These are phyloP conservation scores for Aristolochia californica DNA, from an alignment of 164 flowering plant genomes.

Conservation along the genomic window DNA sequence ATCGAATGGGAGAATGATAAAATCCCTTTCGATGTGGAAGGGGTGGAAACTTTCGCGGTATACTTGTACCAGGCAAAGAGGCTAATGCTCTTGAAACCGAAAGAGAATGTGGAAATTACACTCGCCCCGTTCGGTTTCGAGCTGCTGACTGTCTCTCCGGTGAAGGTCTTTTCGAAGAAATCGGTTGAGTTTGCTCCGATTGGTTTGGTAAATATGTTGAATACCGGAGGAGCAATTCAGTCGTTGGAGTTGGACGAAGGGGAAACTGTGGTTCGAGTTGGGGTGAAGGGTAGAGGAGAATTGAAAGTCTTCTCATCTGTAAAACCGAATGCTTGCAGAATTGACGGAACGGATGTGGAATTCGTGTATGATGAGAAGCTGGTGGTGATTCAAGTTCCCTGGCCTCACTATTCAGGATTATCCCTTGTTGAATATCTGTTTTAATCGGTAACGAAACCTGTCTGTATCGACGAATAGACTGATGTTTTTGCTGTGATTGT, in stretches of 20 bases:
- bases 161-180: constrained; percentile 17
- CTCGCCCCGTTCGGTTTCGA: constrained; percentile 65
- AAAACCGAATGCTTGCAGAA: constrained; percentile 35
- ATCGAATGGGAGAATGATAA: constrained; percentile 65
- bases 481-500: too few species aligned
- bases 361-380: constrained; percentile 41
- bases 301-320: constrained; percentile 49
- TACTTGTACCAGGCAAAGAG: constrained; percentile 42
- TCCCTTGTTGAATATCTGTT: constrained; percentile 43
- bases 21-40: constrained; percentile 35
- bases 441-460: constrained; percentile 15
- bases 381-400: constrained; percentile 56
- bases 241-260: constrained; percentile 22
- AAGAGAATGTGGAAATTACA: constrained; percentile 30
- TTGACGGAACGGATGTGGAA: constrained; percentile 41
- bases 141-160: constrained; percentile 71
- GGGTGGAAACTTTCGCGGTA: constrained; percentile 41
- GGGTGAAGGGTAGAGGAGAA: constrained; percentile 64
- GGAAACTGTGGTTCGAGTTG: constrained; percentile 25
- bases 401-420: constrained; percentile 35
- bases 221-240: constrained; percentile 67
- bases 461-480: too few species aligned
- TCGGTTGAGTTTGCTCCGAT: constrained; percentile 64
- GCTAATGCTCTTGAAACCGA: constrained; percentile 32
- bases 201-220: constrained; percentile 82